These are phyloP conservation scores for Fusarium cyanostomum DNA, from an alignment of 2,329 filamentous ascomycete genomes.

Conservation along the genomic window DNA sequence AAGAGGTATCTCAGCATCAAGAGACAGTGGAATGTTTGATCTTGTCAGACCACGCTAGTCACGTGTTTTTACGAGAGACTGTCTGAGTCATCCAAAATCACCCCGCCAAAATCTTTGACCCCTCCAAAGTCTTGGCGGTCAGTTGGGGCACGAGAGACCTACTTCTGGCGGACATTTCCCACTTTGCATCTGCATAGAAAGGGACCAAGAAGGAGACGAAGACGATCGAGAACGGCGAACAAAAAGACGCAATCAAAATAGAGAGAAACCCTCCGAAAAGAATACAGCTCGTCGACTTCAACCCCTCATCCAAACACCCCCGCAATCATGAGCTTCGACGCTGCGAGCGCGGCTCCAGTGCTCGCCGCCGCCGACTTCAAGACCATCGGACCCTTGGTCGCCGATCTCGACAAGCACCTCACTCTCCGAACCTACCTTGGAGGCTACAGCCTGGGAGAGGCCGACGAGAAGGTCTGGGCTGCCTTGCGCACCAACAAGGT, in stretches of 20 bases:
- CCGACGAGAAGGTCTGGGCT: conserved; percentile 85
- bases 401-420: conserved; percentile 85
- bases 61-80: conserved; percentile 18
- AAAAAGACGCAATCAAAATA: background rate
- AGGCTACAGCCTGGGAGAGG: conserved; percentile 79
- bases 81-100: conserved; percentile 39
- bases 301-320: conserved; percentile 2
- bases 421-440: conserved; percentile 86
- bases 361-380: conserved; percentile 71
- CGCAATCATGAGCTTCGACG: conserved; percentile 42
- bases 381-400: conserved; percentile 76
- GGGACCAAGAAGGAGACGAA: background rate
- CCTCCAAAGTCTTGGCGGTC: conserved; percentile 35
- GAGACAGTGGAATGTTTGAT: conserved; percentile 11
- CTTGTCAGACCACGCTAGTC: conserved; percentile 8
- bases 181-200: conserved; percentile 17
- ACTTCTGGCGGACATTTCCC: conserved; percentile 20
- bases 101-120: conserved; percentile 42
- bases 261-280: background rate
- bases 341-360: conserved; percentile 38
- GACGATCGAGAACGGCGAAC: conserved; percentile 1
- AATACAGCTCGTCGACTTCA: background rate
- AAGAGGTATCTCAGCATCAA: conserved; percentile 3
- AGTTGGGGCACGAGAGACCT: conserved; percentile 34
- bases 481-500: conserved; percentile 85